Conservation (phyloP, 129 eudicot species). For the Oenanthe sinensis region DNA sequence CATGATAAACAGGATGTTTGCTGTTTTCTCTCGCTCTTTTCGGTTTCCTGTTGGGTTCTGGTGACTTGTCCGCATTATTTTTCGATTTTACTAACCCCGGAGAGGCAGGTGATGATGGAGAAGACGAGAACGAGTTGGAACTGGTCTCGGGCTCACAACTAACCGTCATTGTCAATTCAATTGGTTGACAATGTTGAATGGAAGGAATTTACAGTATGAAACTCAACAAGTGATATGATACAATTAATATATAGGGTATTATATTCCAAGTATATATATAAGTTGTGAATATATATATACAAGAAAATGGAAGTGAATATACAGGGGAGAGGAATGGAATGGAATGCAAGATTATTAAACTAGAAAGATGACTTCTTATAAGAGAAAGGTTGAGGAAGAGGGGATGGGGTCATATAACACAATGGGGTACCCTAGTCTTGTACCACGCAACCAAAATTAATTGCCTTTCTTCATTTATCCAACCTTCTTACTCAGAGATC, state of each 20-base stretch:
- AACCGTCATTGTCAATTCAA: neutral
- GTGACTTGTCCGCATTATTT: neutral
- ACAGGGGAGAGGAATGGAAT: neutral
- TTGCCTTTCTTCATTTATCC: neutral
- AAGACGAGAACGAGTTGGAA: constrained; percentile 18
- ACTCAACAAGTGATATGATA: too few relatives aligned
- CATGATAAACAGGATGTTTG: constrained; percentile 79
- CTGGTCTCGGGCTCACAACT: constrained; percentile 18
- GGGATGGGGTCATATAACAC: constrained; percentile 7
- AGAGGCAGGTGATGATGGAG: constrained; percentile 18
- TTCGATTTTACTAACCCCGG: constrained; percentile 19
- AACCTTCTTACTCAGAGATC: neutral
- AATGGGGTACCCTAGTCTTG: constrained; percentile 13
- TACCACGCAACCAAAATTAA: constrained; percentile 10
- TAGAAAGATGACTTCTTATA: constrained; percentile 13
- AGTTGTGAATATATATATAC: neutral
- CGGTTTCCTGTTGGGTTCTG: constrained; percentile 12
- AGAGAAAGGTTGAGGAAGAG: neutral
- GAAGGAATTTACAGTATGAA: neutral
- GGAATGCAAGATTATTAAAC: neutral
- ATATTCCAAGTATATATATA: neutral
- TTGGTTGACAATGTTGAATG: neutral
- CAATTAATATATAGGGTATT: neutral
- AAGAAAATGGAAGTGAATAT: neutral
- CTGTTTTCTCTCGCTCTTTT: constrained; percentile 36